Base-by-base conservation (phyloP, 805 yeast species). In the Candida maltosa region DNA sequence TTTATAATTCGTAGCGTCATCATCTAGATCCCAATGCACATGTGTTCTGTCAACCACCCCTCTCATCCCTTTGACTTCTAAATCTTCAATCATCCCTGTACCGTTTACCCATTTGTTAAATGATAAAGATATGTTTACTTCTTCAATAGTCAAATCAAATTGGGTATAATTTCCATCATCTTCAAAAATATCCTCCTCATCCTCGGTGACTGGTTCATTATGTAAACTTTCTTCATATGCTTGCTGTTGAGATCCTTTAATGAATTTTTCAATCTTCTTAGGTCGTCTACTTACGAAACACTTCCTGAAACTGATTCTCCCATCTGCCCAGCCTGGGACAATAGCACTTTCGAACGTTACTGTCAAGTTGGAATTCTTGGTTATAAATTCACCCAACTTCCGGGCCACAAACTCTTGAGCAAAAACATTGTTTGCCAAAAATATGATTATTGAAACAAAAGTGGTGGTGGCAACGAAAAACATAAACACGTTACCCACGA, bases 161-260 rank as follows among this genome's bases (percentile, higher is more conserved):
- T 93, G 98, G 0, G 98, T 91, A 59, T 89, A 93, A 59, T 93
- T 93, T 1, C 97, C 97, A 54, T 88, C 95, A 48, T 84, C 96
- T 37, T 63, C 68, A 15, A 62, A 62, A 18, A 62, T 71, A 11
- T 60, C 69, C 18, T 49, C 48, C 11, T 34, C 29, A 20, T 39
- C 41, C 2, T 23, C 9, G 9, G 27, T 14, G 5, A 26, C 35
- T 21, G 22, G 37, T 9, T 3, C 16, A 8, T 25, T 12, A 11
- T 29, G 5, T 26, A 53, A 41, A 19, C 82, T 77, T 26, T 76
- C 73, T 17, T 80, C 82, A 17, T 76, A 76, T 0, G 91, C 89
- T 29, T 73, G 83, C 4, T 77, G 73, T 49, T 81, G 89, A 1
- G 86, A 79, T 11, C 89, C 93, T 46, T 84, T 82, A 12, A 69